Evolutionary conservation across 192 early-diverging fungal species (phyloP), one percentile per base, ranked within the genome.

Genomic region (Chytriomyces sp.): DNA sequence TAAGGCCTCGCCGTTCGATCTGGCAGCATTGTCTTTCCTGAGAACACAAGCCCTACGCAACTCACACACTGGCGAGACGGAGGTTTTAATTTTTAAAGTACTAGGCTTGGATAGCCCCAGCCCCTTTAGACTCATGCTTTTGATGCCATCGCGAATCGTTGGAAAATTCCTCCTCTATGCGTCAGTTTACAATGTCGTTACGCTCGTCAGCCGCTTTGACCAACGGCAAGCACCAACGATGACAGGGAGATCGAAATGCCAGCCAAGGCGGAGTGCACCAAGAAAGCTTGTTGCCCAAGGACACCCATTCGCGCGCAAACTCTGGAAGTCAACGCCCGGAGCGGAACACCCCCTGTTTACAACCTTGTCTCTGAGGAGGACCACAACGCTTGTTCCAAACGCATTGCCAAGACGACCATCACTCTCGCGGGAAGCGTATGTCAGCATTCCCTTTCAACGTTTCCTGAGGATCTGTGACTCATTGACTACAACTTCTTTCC

Each of bases 1-100:
- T 17, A 36, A 61, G 68, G 68, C 1, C 39, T 70, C 1, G 33
- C 6, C 39, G 59, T 70, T 32, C 68, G 68, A 4, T 70, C 68
- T 0, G 68, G 68, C n/a, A 70, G 36, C n/a, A 70, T 70, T 37
- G 56, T 70, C 17, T 70, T 70, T 56, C 64, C 68, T 30, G 68
- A 70, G 36, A 12, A 37, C 2, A 59, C 28, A 52, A 39, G 39
- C 36, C 31, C 57, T 19, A 8, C 31, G 5, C 68, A 70, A 5
- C 14, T 59, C 55, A 22, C 54, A 14, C 28, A 57, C 38, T 70
- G 68, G 68, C 14, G 68, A 25, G 68, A 49, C 44, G 44, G 44
- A 22, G 44, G 44, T 1, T 3, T 49, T 49, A n/a, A n/a, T 49
- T 2, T 49, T 49, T 49, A 0, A 19, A 12, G 14, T 49, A 3